phyloP scores from a whole-genome alignment of 2,329 filamentous ascomycete species.

The Fusarium nisikadoi region DNA sequence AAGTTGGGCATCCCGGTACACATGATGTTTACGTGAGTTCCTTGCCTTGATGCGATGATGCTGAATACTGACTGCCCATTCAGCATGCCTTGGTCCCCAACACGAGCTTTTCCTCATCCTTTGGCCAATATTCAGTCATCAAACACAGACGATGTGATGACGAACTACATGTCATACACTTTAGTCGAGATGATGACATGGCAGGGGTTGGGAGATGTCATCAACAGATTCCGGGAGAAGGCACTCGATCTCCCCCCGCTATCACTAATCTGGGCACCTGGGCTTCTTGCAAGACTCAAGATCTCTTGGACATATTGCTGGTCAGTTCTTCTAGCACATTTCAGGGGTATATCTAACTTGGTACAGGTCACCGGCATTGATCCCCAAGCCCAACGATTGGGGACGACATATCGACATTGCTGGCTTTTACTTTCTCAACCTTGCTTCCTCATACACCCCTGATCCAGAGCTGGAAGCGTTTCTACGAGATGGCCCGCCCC shows the following conservation, averaged over 20 bases:
- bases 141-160: constrained; percentile 79
- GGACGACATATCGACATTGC: constrained; percentile 75
- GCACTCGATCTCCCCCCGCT: constrained; percentile 80
- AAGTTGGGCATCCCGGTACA: constrained; percentile 79
- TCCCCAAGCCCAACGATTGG: constrained; percentile 85
- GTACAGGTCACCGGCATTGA: constrained; percentile 73
- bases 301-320: constrained; percentile 94
- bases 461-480: constrained; percentile 73
- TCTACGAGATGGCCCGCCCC: constrained; percentile 73
- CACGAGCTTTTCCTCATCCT: constrained; percentile 86
- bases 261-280: constrained; percentile 84
- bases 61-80: constrained; percentile 55
- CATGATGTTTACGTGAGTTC: constrained; percentile 87
- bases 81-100: constrained; percentile 92
- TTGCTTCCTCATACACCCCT: constrained; percentile 73
- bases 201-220: constrained; percentile 90
- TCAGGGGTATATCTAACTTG: neutral
- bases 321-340: constrained; percentile 49
- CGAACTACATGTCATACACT: constrained; percentile 85
- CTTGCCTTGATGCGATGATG: neutral
- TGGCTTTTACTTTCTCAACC: constrained; percentile 80
- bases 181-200: constrained; percentile 92
- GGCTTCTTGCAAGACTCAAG: constrained; percentile 77
- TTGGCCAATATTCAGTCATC: constrained; percentile 82
- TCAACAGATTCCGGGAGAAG: constrained; percentile 85